phyloP scores from a whole-genome alignment of 2,329 filamentous ascomycete genomes.

The Talaromyces sp. region DNA sequence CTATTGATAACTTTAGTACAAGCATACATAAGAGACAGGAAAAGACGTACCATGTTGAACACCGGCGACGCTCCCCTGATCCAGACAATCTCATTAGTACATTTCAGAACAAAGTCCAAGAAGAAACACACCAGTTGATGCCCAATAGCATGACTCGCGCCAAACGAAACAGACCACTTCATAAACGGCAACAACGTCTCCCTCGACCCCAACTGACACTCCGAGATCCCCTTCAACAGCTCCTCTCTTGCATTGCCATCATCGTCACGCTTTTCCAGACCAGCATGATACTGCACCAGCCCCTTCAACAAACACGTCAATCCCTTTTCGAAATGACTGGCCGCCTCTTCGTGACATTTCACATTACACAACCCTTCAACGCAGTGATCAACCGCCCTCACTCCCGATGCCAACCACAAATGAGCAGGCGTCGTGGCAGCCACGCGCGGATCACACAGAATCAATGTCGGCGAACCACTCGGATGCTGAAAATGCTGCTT shows the following conservation, averaged over 20 bases:
- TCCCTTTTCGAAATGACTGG: not conserved
- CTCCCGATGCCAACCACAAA: slow-evolving; percentile 10
- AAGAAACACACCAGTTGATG: too few species aligned
- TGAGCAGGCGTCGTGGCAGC: slow-evolving; percentile 7
- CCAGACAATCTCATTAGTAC: too few species aligned
- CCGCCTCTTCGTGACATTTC: not conserved
- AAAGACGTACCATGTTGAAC: too few species aligned
- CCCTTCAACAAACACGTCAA: slow-evolving; percentile 5
- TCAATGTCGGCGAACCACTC: not conserved
- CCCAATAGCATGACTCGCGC: too few species aligned
- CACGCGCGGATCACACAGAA: slow-evolving; percentile 5
- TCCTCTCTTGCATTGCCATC: not conserved
- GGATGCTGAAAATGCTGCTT: slow-evolving; percentile 11
- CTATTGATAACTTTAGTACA: too few species aligned
- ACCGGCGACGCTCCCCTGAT: too few species aligned
- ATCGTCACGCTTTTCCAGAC: not conserved
- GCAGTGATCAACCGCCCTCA: slow-evolving; percentile 9
- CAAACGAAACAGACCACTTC: too few species aligned
- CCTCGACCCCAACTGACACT: too few species aligned
- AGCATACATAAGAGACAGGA: too few species aligned
- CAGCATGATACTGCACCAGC: slow-evolving; percentile 3
- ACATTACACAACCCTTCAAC: slow-evolving; percentile 9
- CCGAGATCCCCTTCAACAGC: not conserved
- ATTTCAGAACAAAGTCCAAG: too few species aligned
- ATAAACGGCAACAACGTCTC: too few species aligned